Conservation (phyloP, 495 filamentous ascomycete genomes). For the Geoglossum glabrum region DNA sequence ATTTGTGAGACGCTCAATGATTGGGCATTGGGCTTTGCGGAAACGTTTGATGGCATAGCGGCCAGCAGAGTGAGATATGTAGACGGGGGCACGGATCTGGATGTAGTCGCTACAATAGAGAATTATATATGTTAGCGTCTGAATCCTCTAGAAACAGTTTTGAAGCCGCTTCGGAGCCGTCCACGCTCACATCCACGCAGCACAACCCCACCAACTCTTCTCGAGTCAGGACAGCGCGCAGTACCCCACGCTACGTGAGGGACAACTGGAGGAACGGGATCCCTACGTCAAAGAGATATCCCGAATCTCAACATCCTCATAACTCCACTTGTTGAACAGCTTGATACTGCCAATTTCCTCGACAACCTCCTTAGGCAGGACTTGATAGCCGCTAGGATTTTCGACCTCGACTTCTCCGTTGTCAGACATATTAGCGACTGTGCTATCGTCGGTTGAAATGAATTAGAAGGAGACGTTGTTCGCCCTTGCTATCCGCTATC, state of each 20-base stretch:
- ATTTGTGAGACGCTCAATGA: constrained; percentile 99
- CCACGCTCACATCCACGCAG: too few relatives aligned
- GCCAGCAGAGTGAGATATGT: constrained; percentile 94
- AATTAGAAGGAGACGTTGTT: not conserved
- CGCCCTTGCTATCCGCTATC: not conserved
- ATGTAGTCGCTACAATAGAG: constrained; percentile 72
- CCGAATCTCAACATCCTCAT: constrained; percentile 98
- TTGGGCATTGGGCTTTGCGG: constrained; percentile 99
- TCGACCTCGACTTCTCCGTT: constrained; percentile 86
- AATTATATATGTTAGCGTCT: constrained; percentile 1
- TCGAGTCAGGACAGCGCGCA: not conserved
- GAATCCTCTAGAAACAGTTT: not conserved
- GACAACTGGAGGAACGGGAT: not conserved
- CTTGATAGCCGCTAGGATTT: constrained; percentile 44
- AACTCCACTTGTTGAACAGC: constrained; percentile 95
- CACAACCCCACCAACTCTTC: not conserved
- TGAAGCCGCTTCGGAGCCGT: not conserved
- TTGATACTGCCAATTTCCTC: constrained; percentile 83
- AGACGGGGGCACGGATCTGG: constrained; percentile 95
- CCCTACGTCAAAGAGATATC: constrained; percentile 99
- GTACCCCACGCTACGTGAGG: not conserved
- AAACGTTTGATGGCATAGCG: constrained; percentile 98
- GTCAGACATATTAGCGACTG: constrained; percentile 65
- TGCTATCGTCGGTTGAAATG: not conserved
- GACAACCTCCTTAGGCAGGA: constrained; percentile 88